Base-by-base conservation (phyloP, 257 asterid genomes). In the Penstemon newberryi region DNA sequence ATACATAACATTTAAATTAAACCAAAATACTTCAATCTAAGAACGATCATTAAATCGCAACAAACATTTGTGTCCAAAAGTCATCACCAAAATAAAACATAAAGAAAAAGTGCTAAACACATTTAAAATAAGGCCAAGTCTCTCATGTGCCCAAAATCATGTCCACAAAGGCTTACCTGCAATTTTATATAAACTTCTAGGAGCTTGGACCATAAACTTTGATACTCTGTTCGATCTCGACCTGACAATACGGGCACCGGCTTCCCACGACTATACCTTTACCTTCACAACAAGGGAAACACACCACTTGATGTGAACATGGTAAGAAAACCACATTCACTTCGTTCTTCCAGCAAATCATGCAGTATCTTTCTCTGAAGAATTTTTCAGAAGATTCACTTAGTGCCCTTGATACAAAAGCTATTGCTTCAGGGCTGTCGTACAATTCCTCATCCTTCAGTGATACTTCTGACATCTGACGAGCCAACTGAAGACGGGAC, bases 251-350 rank as follows among this genome's bases (percentile, higher is more conserved):
- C 0, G 77, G 81, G 39, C 77, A 76, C 5, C 33, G 38, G 6
- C 46, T 57, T 45, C 67, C 67, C 19, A 11, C 62, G 5, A 8
- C 33, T 15, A 15, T 37, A 47, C 47, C 25, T 18, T 33, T 53
- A 38, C 36, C n/a, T 25, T 53, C 58, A 52, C 66, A 47, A 60
- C 81, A 76, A 9, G 40, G 53, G 11, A 40, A 49, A 56, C 81
- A 76, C 39, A 76, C 7, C 8, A 76, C 77, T 63, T 71, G 81
- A 61, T 76, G 81, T 4, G 65, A 53, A 72, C 81, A 76, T 49
- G 81, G 74, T 36, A 71, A 25, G 46, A 71, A 71, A 10, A 71
- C 66, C n/a, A 66, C 15, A 50, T 66, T 45, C 6, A 71, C 81
- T 41, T 76, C 77, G 46, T 55, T 76, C 56, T 38, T 33, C 41